phyloP scores from a whole-genome alignment of 768 basidiomycete genomes.

The Collybia mongolica region DNA sequence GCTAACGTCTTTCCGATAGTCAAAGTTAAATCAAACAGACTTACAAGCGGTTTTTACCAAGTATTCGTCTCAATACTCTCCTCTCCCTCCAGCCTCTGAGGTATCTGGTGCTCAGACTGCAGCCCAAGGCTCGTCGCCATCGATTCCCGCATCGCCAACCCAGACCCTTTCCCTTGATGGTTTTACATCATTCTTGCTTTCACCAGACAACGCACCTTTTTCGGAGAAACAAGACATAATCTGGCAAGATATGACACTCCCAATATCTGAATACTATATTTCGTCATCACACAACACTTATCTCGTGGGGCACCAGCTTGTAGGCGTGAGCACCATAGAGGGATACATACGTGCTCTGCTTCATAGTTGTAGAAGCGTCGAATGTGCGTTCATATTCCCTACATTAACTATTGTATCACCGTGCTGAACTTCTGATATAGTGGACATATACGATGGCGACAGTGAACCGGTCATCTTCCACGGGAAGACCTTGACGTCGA shows the following conservation, averaged over 20 bases:
- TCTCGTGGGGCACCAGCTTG: slow-evolving; percentile 81
- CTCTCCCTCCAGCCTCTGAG: background rate
- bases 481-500: slow-evolving; percentile 88
- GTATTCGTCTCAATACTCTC: slow-evolving; percentile 25
- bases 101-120: background rate
- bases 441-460: slow-evolving; percentile 92
- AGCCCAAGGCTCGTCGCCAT: slow-evolving; percentile 5
- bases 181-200: slow-evolving; percentile 80
- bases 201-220: slow-evolving; percentile 69
- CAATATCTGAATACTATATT: slow-evolving; percentile 85
- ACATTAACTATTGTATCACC: background rate
- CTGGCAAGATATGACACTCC: slow-evolving; percentile 85
- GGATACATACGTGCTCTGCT: slow-evolving; percentile 90
- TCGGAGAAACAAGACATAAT: slow-evolving; percentile 42
- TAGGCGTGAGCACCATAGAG: slow-evolving; percentile 90
- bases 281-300: slow-evolving; percentile 93
- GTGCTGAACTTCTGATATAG: slow-evolving; percentile 43
- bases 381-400: slow-evolving; percentile 53
- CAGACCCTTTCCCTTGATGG: slow-evolving; percentile 53
- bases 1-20: slow-evolving; percentile 25
- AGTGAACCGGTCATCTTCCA: slow-evolving; percentile 88
- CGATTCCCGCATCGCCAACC: slow-evolving; percentile 23
- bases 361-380: slow-evolving; percentile 89
- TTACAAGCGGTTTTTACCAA: slow-evolving; percentile 38
- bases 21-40: slow-evolving; percentile 30